These are phyloP conservation scores for Gossypium trilobum DNA, from an alignment of 441 rosid species.

Conservation along the genomic window DNA sequence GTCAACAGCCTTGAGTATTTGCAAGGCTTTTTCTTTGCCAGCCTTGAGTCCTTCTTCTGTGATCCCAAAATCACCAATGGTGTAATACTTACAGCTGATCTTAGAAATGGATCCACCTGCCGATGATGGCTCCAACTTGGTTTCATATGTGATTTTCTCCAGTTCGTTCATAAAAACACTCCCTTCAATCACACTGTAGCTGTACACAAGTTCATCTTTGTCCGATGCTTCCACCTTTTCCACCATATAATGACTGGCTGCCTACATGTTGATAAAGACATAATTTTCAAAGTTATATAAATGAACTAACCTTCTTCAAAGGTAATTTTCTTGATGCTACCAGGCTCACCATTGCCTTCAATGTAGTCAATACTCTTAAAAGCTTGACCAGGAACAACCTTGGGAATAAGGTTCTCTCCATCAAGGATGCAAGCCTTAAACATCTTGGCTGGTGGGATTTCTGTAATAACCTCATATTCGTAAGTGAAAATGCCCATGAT, in stretches of 20 bases:
- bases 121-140: slow-evolving; percentile 15
- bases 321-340: slow-evolving; percentile 20
- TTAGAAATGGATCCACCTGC: slow-evolving; percentile 29
- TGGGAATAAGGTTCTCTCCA: slow-evolving; percentile 14
- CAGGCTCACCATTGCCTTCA: slow-evolving; percentile 29
- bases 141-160: slow-evolving; percentile 23
- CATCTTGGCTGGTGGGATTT: slow-evolving; percentile 20
- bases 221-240: slow-evolving; percentile 26
- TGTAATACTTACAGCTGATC: slow-evolving; percentile 15
- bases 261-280: slow-evolving; percentile 1
- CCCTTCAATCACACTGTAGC: slow-evolving; percentile 22
- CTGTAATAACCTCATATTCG: neutral
- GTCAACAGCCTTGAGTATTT: slow-evolving; percentile 29
- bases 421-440: slow-evolving; percentile 31
- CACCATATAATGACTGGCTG: slow-evolving; percentile 17
- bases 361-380: slow-evolving; percentile 19
- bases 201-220: slow-evolving; percentile 22
- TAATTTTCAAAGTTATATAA: neutral
- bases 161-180: slow-evolving; percentile 13
- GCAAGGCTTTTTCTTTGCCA: slow-evolving; percentile 21
- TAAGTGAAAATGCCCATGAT: neutral
- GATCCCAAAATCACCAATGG: slow-evolving; percentile 13
- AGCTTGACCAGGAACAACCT: slow-evolving; percentile 20
- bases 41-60: slow-evolving; percentile 26
- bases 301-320: slow-evolving; percentile 17